Evolutionary conservation across 2,329 filamentous ascomycete genomes (phyloP), one percentile per base, ranked within the genome.

Genomic region (Septoria linicola): DNA sequence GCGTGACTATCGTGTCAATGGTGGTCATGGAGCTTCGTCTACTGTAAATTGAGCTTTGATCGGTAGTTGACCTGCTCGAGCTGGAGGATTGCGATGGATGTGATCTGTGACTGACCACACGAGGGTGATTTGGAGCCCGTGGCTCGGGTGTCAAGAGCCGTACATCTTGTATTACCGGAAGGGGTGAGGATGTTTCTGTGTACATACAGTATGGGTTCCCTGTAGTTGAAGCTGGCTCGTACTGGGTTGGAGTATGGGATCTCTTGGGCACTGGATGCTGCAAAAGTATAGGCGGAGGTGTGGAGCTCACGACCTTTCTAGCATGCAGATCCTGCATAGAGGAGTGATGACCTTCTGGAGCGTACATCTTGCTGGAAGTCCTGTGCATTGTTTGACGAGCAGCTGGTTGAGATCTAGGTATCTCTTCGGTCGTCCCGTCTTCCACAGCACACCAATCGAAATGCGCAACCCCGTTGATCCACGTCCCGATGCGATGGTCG

Each of bases 391-490:
- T 27, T 5, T 10, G 5, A 10, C 23, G 23, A 16, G 17, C 13
- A 20, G 17, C 2, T 19, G 17, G 3, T 8, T 39, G 32, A 14
- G 32, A 20, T 14, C 30, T 34, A n/a, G 21, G 21, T 17, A 39
- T 30, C 13, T 39, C n/a, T 8, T 17, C n/a, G 14, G 10, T 27
- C 23, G 32, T 44, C 42, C 27, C 43, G 34, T 49, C 40, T 6
- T 49, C 32, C 4, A 41, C 14, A 34, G 51, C 32, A 8, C 53
- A 45, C 13, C 61, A 57, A 20, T 70, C 69, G 72, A 73, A 76
- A 43, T 72, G 65, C 21, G 72, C 68, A 30, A 68, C 67, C 4
- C 73, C 74, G 58, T 76, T 64, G 43, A 69, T 71, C 68, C 74
- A 77, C 3, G 72, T 63, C 4, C 73, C 74, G 53, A 76, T 69